Evolutionary conservation across 257 asterid genomes (phyloP), one percentile per base, ranked within the genome.

Genomic region (Fraxinus cuspidata): DNA sequence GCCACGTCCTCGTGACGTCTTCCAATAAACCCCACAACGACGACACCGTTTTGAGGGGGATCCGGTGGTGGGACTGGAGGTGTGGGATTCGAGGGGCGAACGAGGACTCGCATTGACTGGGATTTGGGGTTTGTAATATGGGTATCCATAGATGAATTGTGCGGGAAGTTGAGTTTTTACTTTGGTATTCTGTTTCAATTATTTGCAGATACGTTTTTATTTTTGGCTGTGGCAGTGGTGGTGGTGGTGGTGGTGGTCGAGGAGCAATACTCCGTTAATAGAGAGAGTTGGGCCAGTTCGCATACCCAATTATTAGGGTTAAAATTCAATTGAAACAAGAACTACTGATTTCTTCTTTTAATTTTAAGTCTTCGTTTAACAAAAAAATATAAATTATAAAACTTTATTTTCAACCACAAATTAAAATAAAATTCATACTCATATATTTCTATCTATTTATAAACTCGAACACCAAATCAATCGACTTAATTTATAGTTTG

Each of bases 21-120:
- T 31, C 99, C 97, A 27, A 93, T 83, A 78, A 96, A 96, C 70
- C 99, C 99, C 29, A 93, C 97, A 8, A 90, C 96, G 13, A 89
- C 91, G 85, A 90, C 88, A 79, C 97, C 97, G 80, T 74, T 87
- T 67, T 71, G 88, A 51, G 89, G 79, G 44, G 80, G 75, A 6
- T 79, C 66, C 6, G 84, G 29, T 8, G 82, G 84, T 4, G 82
- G 64, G 72, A 89, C 79, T 60, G 74, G 76, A 73, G 83, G 40
- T 51, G 91, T 79, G 1, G 86, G 79, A 23, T 83, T 78, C 23
- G 91, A 86, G 32, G 96, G 96, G 25, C 94, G 97, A 81, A 87
- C 89, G 32, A 90, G 97, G 77, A 91, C 96, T 25, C 96, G 89
- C 85, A 87, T 87, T 27, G 92, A 78, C 78, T 84, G 90, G 53